Conservation (phyloP, 73 alveolate species). For the Tetrahymena elliotti region DNA sequence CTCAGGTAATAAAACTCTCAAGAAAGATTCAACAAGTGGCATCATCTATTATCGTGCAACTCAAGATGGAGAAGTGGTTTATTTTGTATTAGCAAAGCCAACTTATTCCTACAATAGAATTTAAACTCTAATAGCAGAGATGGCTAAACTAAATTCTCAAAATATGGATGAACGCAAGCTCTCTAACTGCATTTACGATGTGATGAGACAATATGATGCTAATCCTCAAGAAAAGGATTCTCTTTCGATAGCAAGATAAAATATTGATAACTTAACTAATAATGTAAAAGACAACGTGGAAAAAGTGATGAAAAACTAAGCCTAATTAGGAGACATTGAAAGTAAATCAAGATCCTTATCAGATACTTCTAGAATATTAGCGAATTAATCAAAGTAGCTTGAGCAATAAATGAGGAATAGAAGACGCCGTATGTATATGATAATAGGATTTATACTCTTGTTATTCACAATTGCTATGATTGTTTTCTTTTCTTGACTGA, state of each 20-base stretch:
- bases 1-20: neutral
- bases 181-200: neutral
- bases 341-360: neutral
- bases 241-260: neutral
- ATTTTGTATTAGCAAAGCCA: neutral
- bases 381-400: neutral
- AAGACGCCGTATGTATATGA: neutral
- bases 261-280: neutral
- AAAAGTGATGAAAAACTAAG: neutral
- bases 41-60: neutral
- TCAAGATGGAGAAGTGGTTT: neutral
- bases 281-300: neutral
- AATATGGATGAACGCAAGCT: neutral
- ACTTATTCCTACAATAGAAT: neutral
- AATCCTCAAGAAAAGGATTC: neutral
- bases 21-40: neutral
- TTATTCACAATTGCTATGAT: neutral
- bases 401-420: neutral
- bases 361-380: neutral
- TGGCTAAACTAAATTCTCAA: neutral
- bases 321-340: neutral
- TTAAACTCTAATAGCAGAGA: neutral
- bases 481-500: neutral
- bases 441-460: neutral
- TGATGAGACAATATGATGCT: neutral